Evolutionary conservation across 495 filamentous ascomycete genomes (phyloP).

Genomic region (Xylaria cubensis): DNA sequence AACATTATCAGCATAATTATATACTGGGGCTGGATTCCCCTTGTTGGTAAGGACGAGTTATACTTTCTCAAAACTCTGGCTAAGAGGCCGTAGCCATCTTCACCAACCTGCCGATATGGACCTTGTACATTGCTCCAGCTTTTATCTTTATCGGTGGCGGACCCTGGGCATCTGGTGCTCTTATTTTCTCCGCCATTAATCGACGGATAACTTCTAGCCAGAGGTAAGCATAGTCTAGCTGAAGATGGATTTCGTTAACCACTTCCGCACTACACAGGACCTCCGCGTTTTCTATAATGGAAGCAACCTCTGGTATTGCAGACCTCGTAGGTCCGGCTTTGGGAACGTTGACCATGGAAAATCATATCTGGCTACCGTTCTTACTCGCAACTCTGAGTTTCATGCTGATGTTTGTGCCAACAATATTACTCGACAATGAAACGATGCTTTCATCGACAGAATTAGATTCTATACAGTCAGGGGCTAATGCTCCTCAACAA

Average conservation of each 20-base stretch:
- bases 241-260: not conserved
- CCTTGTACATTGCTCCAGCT: slow-evolving; percentile 5
- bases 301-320: slow-evolving; percentile 10
- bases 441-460: not conserved
- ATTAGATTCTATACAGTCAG: not conserved
- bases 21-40: slow-evolving; percentile 21
- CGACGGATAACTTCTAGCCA: slow-evolving; percentile 4
- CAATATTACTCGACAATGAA: not conserved
- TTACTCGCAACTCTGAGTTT: slow-evolving; percentile 9
- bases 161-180: slow-evolving; percentile 18
- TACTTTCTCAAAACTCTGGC: not conserved
- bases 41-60: not conserved
- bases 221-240: not conserved
- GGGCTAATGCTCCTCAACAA: not conserved
- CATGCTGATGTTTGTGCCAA: slow-evolving; percentile 14
- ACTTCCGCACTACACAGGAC: not conserved
- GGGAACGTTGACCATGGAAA: slow-evolving; percentile 15
- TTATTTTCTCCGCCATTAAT: slow-evolving; percentile 16
- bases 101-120: not conserved
- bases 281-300: slow-evolving; percentile 16
- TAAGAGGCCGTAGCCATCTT: slow-evolving; percentile 10
- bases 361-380: slow-evolving; percentile 13
- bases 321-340: slow-evolving; percentile 8
- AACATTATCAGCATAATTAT: slow-evolving; percentile 12
- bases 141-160: slow-evolving; percentile 16